These are phyloP conservation scores for Comarum palustre DNA, from an alignment of 306 rosid species.

Conservation along the genomic window DNA sequence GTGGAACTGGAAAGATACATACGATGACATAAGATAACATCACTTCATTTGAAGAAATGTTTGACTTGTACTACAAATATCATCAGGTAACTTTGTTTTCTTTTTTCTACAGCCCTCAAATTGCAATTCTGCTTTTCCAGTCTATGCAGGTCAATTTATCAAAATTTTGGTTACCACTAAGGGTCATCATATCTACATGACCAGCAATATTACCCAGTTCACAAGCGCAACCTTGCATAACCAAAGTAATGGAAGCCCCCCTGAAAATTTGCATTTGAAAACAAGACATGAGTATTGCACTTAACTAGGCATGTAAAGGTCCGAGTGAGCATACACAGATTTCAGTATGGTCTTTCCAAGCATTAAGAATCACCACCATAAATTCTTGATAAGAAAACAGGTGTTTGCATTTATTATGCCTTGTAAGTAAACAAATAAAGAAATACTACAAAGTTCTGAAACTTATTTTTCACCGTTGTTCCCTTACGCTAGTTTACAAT, in stretches of 20 bases:
- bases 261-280: not conserved
- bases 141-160: conserved; percentile 2
- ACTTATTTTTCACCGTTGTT: not conserved
- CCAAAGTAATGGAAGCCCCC: not conserved
- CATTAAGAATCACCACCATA: not conserved
- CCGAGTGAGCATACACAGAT: not conserved
- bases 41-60: not conserved
- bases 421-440: not conserved
- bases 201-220: not conserved
- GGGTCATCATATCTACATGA: not conserved
- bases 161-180: not conserved
- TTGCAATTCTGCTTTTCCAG: not conserved
- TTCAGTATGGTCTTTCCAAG: not conserved
- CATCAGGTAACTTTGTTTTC: not conserved
- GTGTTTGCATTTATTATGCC: not conserved
- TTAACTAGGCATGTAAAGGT: not conserved
- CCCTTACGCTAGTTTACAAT: not conserved
- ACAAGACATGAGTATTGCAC: not conserved
- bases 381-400: not conserved
- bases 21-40: not conserved
- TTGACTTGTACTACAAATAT: not conserved
- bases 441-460: not conserved
- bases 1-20: not conserved
- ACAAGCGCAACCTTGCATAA: conserved; percentile 12
- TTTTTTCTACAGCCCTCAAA: not conserved